A percentile compares a stretch with the other conserved stretches of the same genome.
phyloP scores from a whole-genome alignment of 495 filamentous ascomycete species.

The Annulohypoxylon nitens region DNA sequence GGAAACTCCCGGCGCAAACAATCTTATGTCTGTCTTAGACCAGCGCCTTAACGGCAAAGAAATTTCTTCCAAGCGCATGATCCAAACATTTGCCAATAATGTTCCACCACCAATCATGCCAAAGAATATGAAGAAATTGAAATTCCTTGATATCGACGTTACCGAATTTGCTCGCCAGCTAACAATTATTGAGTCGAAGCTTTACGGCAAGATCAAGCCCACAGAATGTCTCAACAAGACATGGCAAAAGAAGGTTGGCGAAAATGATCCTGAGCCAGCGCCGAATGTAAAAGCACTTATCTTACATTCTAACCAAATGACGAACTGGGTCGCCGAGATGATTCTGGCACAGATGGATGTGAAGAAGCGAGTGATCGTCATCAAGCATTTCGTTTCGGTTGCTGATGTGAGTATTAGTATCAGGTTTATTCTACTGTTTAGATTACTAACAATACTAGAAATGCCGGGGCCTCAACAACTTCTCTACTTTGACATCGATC shows the following conservation, averaged over 20 bases:
- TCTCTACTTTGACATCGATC: constrained; percentile 97
- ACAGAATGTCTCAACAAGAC: constrained; percentile 98
- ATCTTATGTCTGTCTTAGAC: constrained; percentile 85
- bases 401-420: constrained; percentile 78
- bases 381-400: constrained; percentile 97
- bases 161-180: constrained; percentile 96
- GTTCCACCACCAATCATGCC: constrained; percentile 91
- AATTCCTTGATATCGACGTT: constrained; percentile 96
- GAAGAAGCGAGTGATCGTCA: constrained; percentile 94
- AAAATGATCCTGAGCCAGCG: constrained; percentile 88
- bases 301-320: constrained; percentile 96
- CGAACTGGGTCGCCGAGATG: constrained; percentile 99
- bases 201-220: constrained; percentile 95
- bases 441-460: constrained; percentile 69
- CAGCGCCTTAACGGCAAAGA: constrained; percentile 90
- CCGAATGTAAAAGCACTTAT: constrained; percentile 96
- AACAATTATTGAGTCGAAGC: constrained; percentile 94
- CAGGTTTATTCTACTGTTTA: constrained; percentile 4
- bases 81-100: constrained; percentile 83
- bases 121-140: constrained; percentile 99
- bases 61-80: constrained; percentile 83
- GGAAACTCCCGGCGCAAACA: constrained; percentile 86
- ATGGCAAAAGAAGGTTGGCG: constrained; percentile 92
- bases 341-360: constrained; percentile 93
- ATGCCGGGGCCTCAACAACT: constrained; percentile 95